phyloP scores from a whole-genome alignment of 1,284 basidiomycete species.

The Malassezia brasiliensis region DNA sequence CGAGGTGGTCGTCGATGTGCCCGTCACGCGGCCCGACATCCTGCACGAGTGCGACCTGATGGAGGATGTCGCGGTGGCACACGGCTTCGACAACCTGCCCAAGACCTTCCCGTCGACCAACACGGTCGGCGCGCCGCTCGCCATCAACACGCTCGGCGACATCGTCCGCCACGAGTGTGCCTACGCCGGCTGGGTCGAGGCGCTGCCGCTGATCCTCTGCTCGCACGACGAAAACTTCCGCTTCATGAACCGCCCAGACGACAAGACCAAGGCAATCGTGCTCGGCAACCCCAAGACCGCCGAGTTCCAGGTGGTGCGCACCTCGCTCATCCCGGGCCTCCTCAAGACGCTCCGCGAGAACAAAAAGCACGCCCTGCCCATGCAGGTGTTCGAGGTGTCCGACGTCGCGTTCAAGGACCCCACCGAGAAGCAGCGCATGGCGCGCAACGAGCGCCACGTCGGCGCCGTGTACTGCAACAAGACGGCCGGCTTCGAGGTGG shows the following conservation, averaged over 20 bases:
- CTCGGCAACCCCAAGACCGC: conserved; percentile 94
- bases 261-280: conserved; percentile 69
- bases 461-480: conserved; percentile 91
- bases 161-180: conserved; percentile 83
- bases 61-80: conserved; percentile 95
- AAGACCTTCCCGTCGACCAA: conserved; percentile 85
- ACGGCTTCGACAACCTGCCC: conserved; percentile 93
- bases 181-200: conserved; percentile 88
- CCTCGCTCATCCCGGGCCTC: conserved; percentile 84
- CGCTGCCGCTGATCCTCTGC: conserved; percentile 89
- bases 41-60: conserved; percentile 96
- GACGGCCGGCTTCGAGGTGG: conserved; percentile 89
- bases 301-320: conserved; percentile 95
- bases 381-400: conserved; percentile 85
- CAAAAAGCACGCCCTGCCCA: conserved; percentile 78
- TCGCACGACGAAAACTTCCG: conserved; percentile 96
- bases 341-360: conserved; percentile 97
- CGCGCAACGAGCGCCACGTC: conserved; percentile 75
- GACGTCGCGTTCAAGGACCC: conserved; percentile 85
- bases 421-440: conserved; percentile 62
- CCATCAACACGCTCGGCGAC: conserved; percentile 82
- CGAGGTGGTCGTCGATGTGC: conserved; percentile 67
- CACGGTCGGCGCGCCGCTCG: conserved; percentile 84
- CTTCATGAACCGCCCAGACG: conserved; percentile 76
- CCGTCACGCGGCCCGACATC: conserved; percentile 87